Evolutionary conservation across 495 filamentous ascomycete species (phyloP), one percentile per base, ranked within the genome.

Genomic region (Xylaria intraflava): DNA sequence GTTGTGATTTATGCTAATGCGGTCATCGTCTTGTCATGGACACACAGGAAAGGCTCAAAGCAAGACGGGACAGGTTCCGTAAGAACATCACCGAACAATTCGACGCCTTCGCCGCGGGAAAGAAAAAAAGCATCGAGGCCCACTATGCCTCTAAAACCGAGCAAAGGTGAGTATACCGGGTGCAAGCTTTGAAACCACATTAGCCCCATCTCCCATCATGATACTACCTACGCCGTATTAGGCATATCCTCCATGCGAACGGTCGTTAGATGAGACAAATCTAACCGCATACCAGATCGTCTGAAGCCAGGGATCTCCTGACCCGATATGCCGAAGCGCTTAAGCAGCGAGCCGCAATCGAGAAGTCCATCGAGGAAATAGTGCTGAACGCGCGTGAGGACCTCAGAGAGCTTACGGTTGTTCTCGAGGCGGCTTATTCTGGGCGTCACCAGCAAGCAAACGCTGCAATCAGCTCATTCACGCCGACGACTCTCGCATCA

Each of bases 231-330:
- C 14, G 11, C 3, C 35, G 17, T 38, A 38, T n/a, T n/a, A 33
- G 11, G 35, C n/a, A n/a, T n/a, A 22, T 8, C 8, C 12, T 27
- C 11, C n/a, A 42, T 24, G 14, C 16, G 26, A 16, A 23, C 11
- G 6, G n/a, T n/a, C n/a, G n/a, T n/a, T n/a, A n/a, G n/a, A n/a
- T 6, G 3, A 29, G 23, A 44, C 40, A 5, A 19, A 39, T 29
- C n/a, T 53, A 46, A 53, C 12, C 16, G 14, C 0, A 1, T 12
- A 22, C 17, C 17, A 55, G 52, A 26, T 48, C 44, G 26, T 20
- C 44, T 35, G 38, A 55, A 29, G 19, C 17, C 35, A 49, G 49
- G 17, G 52, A 41, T 20, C 44, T 55, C 45, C 14, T 55, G 19
- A 26, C 8, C 19, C 44, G 20, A 1, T 49, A 42, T 14, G 10